phyloP scores from a whole-genome alignment of 306 rosid genomes.

The Pterocarpus santalinus region DNA sequence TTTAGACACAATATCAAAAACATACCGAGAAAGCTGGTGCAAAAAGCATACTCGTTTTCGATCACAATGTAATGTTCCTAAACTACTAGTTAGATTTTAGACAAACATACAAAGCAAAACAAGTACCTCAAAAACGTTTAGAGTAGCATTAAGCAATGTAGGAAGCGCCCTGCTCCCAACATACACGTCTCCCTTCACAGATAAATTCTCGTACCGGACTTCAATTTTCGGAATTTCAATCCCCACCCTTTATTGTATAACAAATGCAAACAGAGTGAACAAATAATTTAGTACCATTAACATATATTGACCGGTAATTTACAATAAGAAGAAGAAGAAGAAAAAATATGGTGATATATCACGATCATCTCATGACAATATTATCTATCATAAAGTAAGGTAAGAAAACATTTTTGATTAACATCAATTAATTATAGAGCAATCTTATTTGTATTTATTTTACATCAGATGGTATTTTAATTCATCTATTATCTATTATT shows the following conservation, averaged over 20 bases:
- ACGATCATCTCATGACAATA: no score
- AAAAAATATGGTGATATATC: no score
- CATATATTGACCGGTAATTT: no score
- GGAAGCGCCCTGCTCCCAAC: conserved; percentile 89
- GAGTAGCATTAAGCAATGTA: conserved; percentile 64
- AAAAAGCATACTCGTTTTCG: not conserved
- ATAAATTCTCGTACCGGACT: conserved; percentile 63
- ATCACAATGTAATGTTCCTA: no score
- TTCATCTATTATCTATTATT: no score
- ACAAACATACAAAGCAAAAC: not conserved
- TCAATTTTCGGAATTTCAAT: conserved; percentile 80
- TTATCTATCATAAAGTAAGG: no score
- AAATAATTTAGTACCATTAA: not conserved
- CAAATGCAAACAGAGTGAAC: not conserved
- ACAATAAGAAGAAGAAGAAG: no score
- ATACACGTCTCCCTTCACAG: conserved; percentile 77
- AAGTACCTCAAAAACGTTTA: conserved; percentile 74
- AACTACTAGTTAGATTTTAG: not conserved
- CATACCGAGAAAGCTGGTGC: not conserved
- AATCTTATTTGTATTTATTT: no score
- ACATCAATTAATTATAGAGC: no score
- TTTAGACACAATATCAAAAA: no score
- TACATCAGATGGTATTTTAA: no score
- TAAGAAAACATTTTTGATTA: no score
- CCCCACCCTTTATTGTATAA: conserved; percentile 61